Conservation (phyloP, 352 stramenopile species). For the Pythium rishiriense region DNA sequence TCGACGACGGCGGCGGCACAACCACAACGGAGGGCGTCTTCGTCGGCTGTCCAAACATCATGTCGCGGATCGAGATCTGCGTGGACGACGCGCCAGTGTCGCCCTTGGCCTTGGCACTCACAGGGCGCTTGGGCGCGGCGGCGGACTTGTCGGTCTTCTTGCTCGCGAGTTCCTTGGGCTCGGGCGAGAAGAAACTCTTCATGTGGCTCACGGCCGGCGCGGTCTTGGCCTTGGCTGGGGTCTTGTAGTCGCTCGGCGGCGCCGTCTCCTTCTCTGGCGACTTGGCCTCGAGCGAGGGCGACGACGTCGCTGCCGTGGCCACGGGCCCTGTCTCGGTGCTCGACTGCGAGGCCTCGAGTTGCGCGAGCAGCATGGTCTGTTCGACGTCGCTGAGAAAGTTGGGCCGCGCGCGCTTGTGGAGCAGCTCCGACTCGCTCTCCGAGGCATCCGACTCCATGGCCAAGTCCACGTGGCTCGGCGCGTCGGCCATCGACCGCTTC, state of each 20-base stretch:
- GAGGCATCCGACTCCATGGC: slow-evolving; percentile 32
- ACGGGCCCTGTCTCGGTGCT: slow-evolving; percentile 13
- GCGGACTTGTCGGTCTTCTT: slow-evolving; percentile 47
- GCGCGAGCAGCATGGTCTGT: slow-evolving; percentile 57
- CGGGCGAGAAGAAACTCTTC: slow-evolving; percentile 53
- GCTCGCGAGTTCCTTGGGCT: slow-evolving; percentile 33
- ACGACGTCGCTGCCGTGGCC: slow-evolving; percentile 19
- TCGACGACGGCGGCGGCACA: background rate
- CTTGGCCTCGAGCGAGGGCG: slow-evolving; percentile 24
- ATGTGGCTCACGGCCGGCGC: slow-evolving; percentile 28
- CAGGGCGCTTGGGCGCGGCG: slow-evolving; percentile 8
- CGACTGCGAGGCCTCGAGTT: slow-evolving; percentile 41
- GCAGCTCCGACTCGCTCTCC: slow-evolving; percentile 21
- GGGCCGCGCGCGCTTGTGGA: slow-evolving; percentile 47
- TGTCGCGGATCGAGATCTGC: slow-evolving; percentile 31
- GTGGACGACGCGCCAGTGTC: slow-evolving; percentile 16
- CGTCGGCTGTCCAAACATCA: slow-evolving; percentile 23
- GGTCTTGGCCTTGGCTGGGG: slow-evolving; percentile 33
- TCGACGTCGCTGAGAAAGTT: slow-evolving; percentile 66
- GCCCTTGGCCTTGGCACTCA: slow-evolving; percentile 32
- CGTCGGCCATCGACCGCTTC: slow-evolving; percentile 46
- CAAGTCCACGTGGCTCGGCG: slow-evolving; percentile 10
- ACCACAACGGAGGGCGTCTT: slow-evolving; percentile 7
- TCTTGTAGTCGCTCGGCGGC: slow-evolving; percentile 31
- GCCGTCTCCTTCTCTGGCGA: slow-evolving; percentile 35